These are phyloP conservation scores for Anthracocystis setariae DNA, from an alignment of 1,284 basidiomycete genomes.

Conservation along the genomic window DNA sequence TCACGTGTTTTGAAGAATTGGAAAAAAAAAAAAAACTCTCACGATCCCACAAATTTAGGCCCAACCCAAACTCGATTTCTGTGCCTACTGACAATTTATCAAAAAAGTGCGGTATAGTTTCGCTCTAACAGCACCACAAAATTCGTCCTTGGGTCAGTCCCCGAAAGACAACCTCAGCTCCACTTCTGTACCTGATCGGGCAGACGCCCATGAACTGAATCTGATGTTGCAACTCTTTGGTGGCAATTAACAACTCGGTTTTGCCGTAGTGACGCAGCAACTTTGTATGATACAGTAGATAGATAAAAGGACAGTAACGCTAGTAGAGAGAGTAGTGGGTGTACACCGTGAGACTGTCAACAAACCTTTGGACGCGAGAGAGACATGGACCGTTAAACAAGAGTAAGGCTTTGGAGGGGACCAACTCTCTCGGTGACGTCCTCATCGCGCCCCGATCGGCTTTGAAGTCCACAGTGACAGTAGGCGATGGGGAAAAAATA, in stretches of 20 bases:
- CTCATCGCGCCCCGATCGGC: conserved; percentile 20
- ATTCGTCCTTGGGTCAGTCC: not conserved
- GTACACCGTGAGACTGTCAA: not conserved
- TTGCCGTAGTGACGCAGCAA: not conserved
- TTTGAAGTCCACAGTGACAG: not conserved
- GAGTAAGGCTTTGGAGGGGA: too few relatives aligned
- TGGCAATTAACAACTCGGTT: not conserved
- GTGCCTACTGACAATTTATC: too few relatives aligned
- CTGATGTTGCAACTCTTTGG: not conserved
- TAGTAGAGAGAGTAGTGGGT: not conserved
- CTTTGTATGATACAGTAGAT: conserved; percentile 3
- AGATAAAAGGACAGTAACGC: not conserved
- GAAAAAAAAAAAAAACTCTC: too few relatives aligned
- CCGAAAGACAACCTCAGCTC: not conserved
- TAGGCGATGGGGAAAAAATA: not conserved
- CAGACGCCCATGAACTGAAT: not conserved
- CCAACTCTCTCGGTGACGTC: conserved; percentile 33
- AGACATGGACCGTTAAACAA: conserved; percentile 30
- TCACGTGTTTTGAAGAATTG: too few relatives aligned
- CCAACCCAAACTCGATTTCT: too few relatives aligned
- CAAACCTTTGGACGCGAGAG: conserved; percentile 12
- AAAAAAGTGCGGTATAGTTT: too few relatives aligned
- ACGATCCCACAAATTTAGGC: too few relatives aligned
- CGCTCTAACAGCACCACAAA: not conserved
- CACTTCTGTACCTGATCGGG: not conserved